Conservation (phyloP, 176 grass and related monocot genomes). For the Zoysia japonica region DNA sequence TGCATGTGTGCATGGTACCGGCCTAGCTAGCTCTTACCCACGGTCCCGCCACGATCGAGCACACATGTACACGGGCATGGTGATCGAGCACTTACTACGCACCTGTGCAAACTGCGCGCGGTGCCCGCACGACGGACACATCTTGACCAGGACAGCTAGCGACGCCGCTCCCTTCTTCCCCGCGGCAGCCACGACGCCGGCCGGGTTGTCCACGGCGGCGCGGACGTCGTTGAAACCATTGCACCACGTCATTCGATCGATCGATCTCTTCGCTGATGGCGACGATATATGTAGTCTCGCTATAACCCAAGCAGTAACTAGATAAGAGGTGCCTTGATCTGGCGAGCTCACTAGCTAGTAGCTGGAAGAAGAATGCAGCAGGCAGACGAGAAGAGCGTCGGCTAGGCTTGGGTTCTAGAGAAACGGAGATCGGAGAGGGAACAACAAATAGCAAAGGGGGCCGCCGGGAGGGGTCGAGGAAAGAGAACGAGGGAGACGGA, state of each 20-base stretch:
- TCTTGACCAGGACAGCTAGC: constrained; percentile 59
- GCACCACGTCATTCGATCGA: constrained; percentile 65
- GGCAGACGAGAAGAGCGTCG: constrained; percentile 27
- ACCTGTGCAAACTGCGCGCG: constrained; percentile 57
- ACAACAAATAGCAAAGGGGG: constrained; percentile 27
- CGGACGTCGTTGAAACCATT: constrained; percentile 57
- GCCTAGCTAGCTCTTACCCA: too few relatives aligned
- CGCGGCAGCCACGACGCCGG: constrained; percentile 28
- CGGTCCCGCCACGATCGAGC: too few relatives aligned
- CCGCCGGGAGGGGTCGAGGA: constrained; percentile 15
- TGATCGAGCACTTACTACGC: background rate
- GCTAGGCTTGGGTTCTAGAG: background rate
- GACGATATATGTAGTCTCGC: too few relatives aligned
- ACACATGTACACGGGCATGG: too few relatives aligned
- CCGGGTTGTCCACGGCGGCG: constrained; percentile 46
- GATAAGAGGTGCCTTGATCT: background rate
- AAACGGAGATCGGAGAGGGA: constrained; percentile 7
- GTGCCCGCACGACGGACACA: constrained; percentile 71
- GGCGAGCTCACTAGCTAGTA: background rate
- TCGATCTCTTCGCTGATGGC: background rate
- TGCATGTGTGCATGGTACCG: too few relatives aligned
- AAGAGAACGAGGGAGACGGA: constrained; percentile 28
- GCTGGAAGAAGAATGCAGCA: constrained; percentile 15
- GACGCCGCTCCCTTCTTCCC: constrained; percentile 52
- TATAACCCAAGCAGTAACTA: too few relatives aligned